Evolutionary conservation across 2,329 filamentous ascomycete genomes (phyloP).

Genomic region (Calonectria leucothoes): DNA sequence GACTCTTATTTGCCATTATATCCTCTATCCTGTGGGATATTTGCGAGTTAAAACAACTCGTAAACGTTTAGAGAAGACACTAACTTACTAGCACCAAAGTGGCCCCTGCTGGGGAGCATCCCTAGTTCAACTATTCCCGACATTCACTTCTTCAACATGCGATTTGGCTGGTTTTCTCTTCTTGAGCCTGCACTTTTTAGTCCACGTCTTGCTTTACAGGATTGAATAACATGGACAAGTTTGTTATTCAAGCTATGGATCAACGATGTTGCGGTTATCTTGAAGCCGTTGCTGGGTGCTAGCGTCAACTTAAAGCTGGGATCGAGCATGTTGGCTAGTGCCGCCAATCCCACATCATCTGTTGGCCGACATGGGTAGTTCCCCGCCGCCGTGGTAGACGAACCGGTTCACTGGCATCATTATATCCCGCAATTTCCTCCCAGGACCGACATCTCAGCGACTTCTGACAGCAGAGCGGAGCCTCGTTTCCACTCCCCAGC

Average conservation of each 20-base stretch:
- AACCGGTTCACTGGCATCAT: background rate
- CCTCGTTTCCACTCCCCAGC: background rate
- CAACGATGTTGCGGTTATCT: background rate
- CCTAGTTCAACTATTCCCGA: no score
- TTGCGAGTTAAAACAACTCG: no score
- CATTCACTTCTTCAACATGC: no score
- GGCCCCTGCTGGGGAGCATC: no score
- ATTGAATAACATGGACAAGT: no score
- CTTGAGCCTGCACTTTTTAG: no score
- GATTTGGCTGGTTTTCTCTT: no score
- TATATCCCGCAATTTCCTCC: conserved; percentile 4
- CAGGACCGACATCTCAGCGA: background rate
- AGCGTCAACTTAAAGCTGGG: conserved; percentile 1
- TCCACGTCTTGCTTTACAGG: no score
- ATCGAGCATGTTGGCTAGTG: background rate
- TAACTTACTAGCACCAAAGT: no score
- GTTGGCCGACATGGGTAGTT: background rate
- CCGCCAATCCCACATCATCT: background rate
- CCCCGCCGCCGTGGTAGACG: background rate
- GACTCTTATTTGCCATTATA: background rate
- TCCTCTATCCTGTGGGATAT: no score
- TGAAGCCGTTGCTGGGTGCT: background rate
- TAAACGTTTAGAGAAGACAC: no score
- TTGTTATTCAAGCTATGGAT: background rate
- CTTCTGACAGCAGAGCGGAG: background rate